Conservation (phyloP, 1,284 basidiomycete genomes). For the Agaricales sp. region DNA sequence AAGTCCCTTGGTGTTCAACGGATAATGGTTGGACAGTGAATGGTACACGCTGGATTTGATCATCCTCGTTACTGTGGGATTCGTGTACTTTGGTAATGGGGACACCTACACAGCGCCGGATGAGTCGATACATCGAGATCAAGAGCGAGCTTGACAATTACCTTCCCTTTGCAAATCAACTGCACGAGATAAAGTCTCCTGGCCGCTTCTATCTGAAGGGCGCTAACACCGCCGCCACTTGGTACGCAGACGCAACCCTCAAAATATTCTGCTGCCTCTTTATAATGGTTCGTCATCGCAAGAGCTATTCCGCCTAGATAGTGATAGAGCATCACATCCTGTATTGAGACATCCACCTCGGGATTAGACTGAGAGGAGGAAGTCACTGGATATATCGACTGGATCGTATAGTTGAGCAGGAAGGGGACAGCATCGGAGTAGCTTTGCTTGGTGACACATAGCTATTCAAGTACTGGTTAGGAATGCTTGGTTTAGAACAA, state of each 20-base stretch:
- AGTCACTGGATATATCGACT: background rate
- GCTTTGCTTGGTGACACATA: background rate
- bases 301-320: background rate
- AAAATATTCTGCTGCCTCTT: background rate
- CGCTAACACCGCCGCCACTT: background rate
- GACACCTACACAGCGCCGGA: background rate
- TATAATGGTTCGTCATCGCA: background rate
- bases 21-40: background rate
- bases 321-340: constrained; percentile 2
- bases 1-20: background rate
- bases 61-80: background rate
- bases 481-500: background rate
- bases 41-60: background rate
- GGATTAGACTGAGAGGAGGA: background rate
- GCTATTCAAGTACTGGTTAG: background rate
- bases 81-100: background rate
- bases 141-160: background rate
- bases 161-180: constrained; percentile 1
- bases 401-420: background rate
- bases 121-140: background rate
- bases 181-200: background rate
- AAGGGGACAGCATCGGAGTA: background rate
- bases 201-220: background rate
- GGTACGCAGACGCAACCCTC: background rate
- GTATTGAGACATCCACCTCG: background rate